These are phyloP conservation scores for Metarhizium brunneum DNA, from an alignment of 2,329 filamentous ascomycete species.

Conservation along the genomic window DNA sequence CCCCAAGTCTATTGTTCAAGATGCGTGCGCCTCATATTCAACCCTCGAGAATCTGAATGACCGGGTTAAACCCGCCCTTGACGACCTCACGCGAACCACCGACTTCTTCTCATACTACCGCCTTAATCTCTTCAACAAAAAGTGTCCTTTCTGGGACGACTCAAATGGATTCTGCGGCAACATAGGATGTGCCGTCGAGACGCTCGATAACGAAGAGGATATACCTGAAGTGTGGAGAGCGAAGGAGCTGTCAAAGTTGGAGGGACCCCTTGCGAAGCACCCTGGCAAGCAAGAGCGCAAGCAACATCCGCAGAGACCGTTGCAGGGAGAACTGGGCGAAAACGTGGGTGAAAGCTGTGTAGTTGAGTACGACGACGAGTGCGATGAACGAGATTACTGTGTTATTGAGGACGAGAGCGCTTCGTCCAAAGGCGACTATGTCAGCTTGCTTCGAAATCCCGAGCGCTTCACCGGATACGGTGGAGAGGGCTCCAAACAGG, in stretches of 20 bases:
- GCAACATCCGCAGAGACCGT: conserved; percentile 61
- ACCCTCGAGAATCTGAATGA: conserved; percentile 80
- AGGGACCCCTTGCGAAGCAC: conserved; percentile 85
- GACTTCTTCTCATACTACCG: conserved; percentile 99
- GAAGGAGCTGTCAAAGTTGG: conserved; percentile 82
- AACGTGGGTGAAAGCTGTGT: conserved; percentile 91
- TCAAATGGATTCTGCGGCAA: conserved; percentile 92
- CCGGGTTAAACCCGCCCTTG: conserved; percentile 64
- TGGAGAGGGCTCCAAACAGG: conserved; percentile 73
- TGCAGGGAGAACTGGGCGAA: conserved; percentile 76
- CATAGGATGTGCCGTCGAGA: conserved; percentile 91
- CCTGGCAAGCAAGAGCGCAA: conserved; percentile 66
- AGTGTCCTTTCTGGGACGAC: conserved; percentile 94
- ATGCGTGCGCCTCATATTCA: conserved; percentile 89
- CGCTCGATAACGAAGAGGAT: conserved; percentile 88
- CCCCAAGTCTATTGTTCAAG: conserved; percentile 78
- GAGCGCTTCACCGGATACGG: conserved; percentile 93
- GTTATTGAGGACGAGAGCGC: conserved; percentile 89
- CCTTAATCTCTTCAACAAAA: conserved; percentile 87
- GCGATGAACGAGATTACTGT: conserved; percentile 94
- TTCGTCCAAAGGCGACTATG: conserved; percentile 85
- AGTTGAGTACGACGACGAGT: conserved; percentile 94
- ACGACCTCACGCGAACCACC: conserved; percentile 74
- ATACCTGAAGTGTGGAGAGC: conserved; percentile 88
- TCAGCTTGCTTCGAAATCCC: conserved; percentile 85